Evolutionary conservation across 139 green algal genomes (phyloP).

Genomic region (Dunaliella sp.): DNA sequence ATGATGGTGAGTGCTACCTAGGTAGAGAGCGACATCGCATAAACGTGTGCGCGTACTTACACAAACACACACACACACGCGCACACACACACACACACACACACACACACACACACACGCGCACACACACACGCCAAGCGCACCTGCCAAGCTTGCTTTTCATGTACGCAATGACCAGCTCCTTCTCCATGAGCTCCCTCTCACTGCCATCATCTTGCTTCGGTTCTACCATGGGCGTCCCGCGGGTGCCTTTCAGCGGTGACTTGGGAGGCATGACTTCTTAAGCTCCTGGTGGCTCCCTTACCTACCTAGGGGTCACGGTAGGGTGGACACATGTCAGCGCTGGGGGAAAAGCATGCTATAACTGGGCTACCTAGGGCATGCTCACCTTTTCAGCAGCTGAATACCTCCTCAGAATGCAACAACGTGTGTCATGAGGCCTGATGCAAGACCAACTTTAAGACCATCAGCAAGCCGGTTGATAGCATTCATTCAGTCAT

Average conservation of each 20-base stretch:
- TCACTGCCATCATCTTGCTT: conserved; percentile 56
- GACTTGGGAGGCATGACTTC: background rate
- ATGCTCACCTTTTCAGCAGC: background rate
- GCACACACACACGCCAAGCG: no score
- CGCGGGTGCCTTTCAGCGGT: background rate
- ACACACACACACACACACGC: no score
- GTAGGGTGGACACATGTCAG: no score
- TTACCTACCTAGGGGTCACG: no score
- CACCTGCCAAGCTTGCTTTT: conserved; percentile 69
- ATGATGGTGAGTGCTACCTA: no score
- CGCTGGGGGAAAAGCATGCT: background rate
- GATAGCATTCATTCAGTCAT: no score
- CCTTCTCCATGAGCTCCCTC: conserved; percentile 69
- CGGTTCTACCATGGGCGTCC: conserved; percentile 13
- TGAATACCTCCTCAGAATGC: background rate
- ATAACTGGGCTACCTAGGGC: background rate
- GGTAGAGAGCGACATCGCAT: no score
- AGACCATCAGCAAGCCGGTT: no score
- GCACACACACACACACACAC: no score
- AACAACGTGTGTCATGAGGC: background rate
- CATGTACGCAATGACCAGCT: conserved; percentile 71
- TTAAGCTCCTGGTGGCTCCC: no score
- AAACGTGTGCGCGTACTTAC: no score
- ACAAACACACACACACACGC: no score
- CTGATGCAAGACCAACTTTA: background rate